Percentiles rank a stretch among this genome's conserved stretches.
Evolutionary conservation across 805 yeast species (phyloP).

Genomic region (Cyberlindnera maritima): DNA sequence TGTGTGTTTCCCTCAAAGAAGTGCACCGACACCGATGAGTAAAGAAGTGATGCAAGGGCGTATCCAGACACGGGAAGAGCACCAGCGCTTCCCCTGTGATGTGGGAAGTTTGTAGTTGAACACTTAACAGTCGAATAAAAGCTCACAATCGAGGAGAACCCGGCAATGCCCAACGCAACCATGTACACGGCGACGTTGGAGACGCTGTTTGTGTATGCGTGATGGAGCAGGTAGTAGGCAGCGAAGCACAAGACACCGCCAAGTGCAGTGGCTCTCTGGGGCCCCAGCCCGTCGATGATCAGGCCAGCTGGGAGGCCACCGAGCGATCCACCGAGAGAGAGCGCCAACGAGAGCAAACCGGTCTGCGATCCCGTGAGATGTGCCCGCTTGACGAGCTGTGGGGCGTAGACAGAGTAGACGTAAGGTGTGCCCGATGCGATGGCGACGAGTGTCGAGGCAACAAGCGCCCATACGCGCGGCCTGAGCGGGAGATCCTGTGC

Average conservation of each 20-base stretch:
- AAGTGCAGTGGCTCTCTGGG: slow-evolving; percentile 46
- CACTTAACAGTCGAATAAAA: slow-evolving; percentile 55
- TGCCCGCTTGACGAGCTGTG: slow-evolving; percentile 59
- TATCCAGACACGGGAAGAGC: slow-evolving; percentile 36
- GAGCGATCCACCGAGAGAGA: slow-evolving; percentile 61
- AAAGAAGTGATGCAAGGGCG: slow-evolving; percentile 69
- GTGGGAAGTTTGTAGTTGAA: slow-evolving; percentile 59
- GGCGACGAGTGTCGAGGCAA: slow-evolving; percentile 41
- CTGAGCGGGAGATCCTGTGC: neutral
- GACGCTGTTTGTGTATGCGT: slow-evolving; percentile 41
- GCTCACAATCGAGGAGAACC: slow-evolving; percentile 62
- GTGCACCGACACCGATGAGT: slow-evolving; percentile 53
- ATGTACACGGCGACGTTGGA: slow-evolving; percentile 43
- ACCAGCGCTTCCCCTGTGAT: slow-evolving; percentile 48
- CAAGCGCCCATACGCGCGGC: slow-evolving; percentile 16
- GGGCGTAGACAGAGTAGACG: slow-evolving; percentile 71
- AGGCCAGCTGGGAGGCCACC: slow-evolving; percentile 75
- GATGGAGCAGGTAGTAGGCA: slow-evolving; percentile 52
- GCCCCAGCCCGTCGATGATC: slow-evolving; percentile 60
- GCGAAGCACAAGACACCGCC: slow-evolving; percentile 54
- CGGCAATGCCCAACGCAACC: slow-evolving; percentile 49
- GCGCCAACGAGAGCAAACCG: slow-evolving; percentile 60
- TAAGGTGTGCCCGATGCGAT: slow-evolving; percentile 76
- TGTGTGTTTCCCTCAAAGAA: slow-evolving; percentile 52
- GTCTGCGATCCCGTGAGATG: slow-evolving; percentile 58